These are phyloP conservation scores for Rhodotorula mucilaginosa DNA, from an alignment of 1,284 basidiomycete genomes.

Conservation along the genomic window DNA sequence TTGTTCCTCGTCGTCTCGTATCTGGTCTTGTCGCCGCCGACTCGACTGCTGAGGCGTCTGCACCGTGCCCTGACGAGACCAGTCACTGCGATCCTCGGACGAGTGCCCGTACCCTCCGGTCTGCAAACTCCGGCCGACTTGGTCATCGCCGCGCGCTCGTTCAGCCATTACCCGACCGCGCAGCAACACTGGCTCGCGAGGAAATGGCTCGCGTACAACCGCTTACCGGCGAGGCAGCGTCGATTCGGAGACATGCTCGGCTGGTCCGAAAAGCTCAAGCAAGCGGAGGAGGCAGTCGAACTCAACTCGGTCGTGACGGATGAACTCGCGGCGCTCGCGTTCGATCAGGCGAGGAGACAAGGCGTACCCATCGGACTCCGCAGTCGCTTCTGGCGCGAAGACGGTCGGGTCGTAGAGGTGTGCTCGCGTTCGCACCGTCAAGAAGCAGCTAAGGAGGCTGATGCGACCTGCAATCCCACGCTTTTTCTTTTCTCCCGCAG, in stretches of 20 bases:
- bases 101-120: constrained; percentile 12
- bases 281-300: constrained; percentile 53
- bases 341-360: constrained; percentile 33
- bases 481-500: not conserved
- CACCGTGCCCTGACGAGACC: not conserved
- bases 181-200: constrained; percentile 19
- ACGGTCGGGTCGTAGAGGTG: constrained; percentile 34
- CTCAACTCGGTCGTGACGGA: constrained; percentile 56
- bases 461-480: not conserved
- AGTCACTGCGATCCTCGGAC: not conserved
- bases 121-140: constrained; percentile 22
- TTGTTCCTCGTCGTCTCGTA: constrained; percentile 26
- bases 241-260: constrained; percentile 56
- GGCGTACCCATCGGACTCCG: constrained; percentile 29
- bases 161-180: constrained; percentile 13
- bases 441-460: not conserved
- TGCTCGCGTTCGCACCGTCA: not conserved
- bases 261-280: constrained; percentile 58
- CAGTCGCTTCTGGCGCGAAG: constrained; percentile 57
- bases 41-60: not conserved
- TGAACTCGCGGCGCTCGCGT: constrained; percentile 55
- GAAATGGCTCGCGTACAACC: constrained; percentile 18
- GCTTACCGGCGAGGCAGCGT: constrained; percentile 15
- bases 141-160: constrained; percentile 24
- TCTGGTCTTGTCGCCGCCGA: constrained; percentile 6